These are phyloP conservation scores for Lichtheimia ramosa DNA, from an alignment of 371 early-diverging fungal species.

Conservation along the genomic window DNA sequence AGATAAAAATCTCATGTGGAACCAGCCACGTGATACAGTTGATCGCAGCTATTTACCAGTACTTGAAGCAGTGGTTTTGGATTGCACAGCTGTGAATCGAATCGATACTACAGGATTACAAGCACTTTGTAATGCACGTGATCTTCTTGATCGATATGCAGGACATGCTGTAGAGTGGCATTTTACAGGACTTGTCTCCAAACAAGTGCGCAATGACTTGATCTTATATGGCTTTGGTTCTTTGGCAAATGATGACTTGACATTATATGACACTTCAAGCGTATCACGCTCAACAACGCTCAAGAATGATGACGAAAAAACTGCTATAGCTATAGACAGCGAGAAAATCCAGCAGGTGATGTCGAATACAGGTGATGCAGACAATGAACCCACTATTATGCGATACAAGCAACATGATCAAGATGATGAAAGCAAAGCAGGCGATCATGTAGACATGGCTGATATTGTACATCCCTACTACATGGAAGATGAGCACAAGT, in stretches of 20 bases:
- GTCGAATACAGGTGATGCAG: not conserved
- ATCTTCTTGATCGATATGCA: conserved; percentile 35
- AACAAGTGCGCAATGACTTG: conserved; percentile 14
- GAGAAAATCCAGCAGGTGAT: conserved; percentile 2
- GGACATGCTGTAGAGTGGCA: conserved; percentile 29
- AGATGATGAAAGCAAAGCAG: not conserved
- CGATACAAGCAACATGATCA: not conserved
- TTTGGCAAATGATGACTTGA: not conserved
- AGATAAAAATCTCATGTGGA: conserved; percentile 10
- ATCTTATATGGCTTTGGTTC: conserved; percentile 10
- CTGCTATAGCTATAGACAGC: not conserved
- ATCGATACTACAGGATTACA: conserved; percentile 78
- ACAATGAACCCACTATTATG: not conserved
- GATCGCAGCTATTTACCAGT: conserved; percentile 30
- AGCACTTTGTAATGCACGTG: conserved; percentile 49
- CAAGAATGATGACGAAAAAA: conserved; percentile 1
- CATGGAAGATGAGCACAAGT: conserved; percentile 5
- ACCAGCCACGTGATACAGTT: not conserved
- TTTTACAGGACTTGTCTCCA: conserved; percentile 13
- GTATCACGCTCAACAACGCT: conserved; percentile 3
- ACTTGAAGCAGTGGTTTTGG: conserved; percentile 71
- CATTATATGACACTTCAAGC: not conserved
- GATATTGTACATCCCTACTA: conserved; percentile 5
- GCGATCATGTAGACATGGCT: not conserved
- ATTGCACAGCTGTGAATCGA: conserved; percentile 66